Evolutionary conservation across 2,329 filamentous ascomycete species (phyloP), one percentile per base, ranked within the genome.

Genomic region (Colletotrichum theobromicola): DNA sequence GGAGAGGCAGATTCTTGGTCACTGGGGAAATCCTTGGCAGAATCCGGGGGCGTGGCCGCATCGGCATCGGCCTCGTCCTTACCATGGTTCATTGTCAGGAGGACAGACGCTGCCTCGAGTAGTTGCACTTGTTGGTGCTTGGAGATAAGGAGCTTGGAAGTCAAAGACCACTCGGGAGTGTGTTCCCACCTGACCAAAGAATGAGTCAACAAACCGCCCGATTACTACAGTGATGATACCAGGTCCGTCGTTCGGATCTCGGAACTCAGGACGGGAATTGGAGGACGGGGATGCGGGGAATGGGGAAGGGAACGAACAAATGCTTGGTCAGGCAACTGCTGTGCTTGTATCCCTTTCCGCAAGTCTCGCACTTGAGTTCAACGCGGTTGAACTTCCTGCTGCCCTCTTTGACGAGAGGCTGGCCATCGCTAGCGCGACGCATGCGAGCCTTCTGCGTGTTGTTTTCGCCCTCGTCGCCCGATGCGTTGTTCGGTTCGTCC

Each of bases 301-400:
- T 87, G 86, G 87, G 86, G 87, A 88, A 90, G 92, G 90, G 88
- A 90, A 98, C 97, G 92, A 93, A 98, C 97, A 98, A 94, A 93
- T 99, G 97, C 92, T 98, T 99, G 85, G 95, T 97, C 90, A 99
- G 92, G 92, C 97, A 99, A 89, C 97, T 98, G 92, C 96, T 98
- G 91, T 99, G 97, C 93, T 99, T 99, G 92, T 99, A 99, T 87
- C 95, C 95, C 91, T 99, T 99, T 86, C 96, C 96, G 89, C 97
- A 99, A 87, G 96, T 96, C 84, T 98, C 95, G 88, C 97, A 99
- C 86, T 94, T 95, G 83, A 99, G 92, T 85, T 98, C 96, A 81
- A 93, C 92, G 81, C 93, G 91, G 87, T 92, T 94, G 85, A 91
- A 90, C 87, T 95, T 96, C 88, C 96, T 96, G 86, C 91, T 90